These are phyloP conservation scores for Brassica carinata DNA, from an alignment of 345 rosid species.

Conservation along the genomic window DNA sequence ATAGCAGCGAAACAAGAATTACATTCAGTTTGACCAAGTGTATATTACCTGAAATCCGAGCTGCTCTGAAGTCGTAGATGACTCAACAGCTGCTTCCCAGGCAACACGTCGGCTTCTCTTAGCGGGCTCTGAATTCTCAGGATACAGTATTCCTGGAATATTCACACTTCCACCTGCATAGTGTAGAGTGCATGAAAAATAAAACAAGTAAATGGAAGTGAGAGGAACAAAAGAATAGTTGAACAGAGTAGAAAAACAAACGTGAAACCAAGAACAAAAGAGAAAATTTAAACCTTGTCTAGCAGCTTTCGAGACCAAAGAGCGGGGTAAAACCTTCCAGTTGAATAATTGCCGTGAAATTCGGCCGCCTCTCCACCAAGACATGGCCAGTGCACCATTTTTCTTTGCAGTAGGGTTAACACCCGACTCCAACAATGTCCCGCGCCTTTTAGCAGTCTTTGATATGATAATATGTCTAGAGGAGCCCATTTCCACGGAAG, in stretches of 20 bases:
- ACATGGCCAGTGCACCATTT: slow-evolving; percentile 63
- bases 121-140: slow-evolving; percentile 83
- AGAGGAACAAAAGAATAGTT: slow-evolving; percentile 3
- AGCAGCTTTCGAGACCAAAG: slow-evolving; percentile 80
- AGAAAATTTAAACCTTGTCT: slow-evolving; percentile 70
- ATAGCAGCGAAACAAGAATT: slow-evolving; percentile 9
- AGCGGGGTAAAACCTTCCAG: slow-evolving; percentile 80
- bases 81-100: slow-evolving; percentile 95
- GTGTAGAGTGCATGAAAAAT: slow-evolving; percentile 43
- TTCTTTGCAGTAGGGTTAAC: slow-evolving; percentile 54
- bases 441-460: slow-evolving; percentile 70
- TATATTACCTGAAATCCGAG: slow-evolving; percentile 77
- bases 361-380: slow-evolving; percentile 97
- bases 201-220: slow-evolving; percentile 40
- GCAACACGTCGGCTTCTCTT: slow-evolving; percentile 78
- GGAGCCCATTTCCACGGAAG: slow-evolving; percentile 66
- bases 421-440: slow-evolving; percentile 50
- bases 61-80: slow-evolving; percentile 73
- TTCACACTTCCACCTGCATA: slow-evolving; percentile 75
- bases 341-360: slow-evolving; percentile 72
- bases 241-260: not conserved
- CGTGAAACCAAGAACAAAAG: slow-evolving; percentile 14
- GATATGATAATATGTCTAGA: slow-evolving; percentile 55
- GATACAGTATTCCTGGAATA: slow-evolving; percentile 78
- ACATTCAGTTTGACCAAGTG: slow-evolving; percentile 17